A percentile compares a stretch with the other conserved stretches of the same genome.
phyloP scores from a whole-genome alignment of 2,329 filamentous ascomycete species.

The Phoma herbarum region DNA sequence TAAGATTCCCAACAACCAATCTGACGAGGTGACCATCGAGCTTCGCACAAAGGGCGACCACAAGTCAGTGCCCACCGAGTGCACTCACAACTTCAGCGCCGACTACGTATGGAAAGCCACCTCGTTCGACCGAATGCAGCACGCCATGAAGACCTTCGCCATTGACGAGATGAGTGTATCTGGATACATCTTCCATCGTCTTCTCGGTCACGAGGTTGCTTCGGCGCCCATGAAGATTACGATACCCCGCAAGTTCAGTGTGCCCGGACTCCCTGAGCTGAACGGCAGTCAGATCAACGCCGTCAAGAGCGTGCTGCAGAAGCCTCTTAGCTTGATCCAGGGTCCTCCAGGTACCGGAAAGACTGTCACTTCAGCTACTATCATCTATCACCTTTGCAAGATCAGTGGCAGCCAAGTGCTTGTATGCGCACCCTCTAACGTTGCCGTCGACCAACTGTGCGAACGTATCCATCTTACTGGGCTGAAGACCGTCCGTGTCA shows the following conservation, averaged over 20 bases:
- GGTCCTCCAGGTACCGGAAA: constrained; percentile 97
- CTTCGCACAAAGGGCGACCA: constrained; percentile 93
- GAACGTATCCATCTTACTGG: constrained; percentile 95
- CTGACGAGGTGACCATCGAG: constrained; percentile 95
- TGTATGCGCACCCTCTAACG: constrained; percentile 97
- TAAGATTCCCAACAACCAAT: constrained; percentile 99
- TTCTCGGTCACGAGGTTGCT: constrained; percentile 93
- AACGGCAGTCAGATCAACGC: constrained; percentile 96
- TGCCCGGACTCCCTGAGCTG: constrained; percentile 90
- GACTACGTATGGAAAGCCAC: constrained; percentile 99
- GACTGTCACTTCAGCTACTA: constrained; percentile 97
- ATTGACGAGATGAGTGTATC: constrained; percentile 98
- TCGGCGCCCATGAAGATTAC: constrained; percentile 95
- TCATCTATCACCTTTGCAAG: constrained; percentile 97
- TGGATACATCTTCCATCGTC: constrained; percentile 97
- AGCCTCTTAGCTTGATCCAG: constrained; percentile 93
- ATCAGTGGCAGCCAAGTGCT: constrained; percentile 94
- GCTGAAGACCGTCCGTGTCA: constrained; percentile 94
- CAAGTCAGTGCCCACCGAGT: constrained; percentile 94
- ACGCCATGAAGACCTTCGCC: constrained; percentile 98
- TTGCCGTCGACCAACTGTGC: constrained; percentile 96
- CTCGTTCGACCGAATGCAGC: constrained; percentile 98
- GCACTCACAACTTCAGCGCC: constrained; percentile 96
- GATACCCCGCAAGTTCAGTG: constrained; percentile 95
- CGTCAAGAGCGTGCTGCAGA: constrained; percentile 93